phyloP scores from a whole-genome alignment of 2,329 filamentous ascomycete species.

The Hypoxylon sp. region DNA sequence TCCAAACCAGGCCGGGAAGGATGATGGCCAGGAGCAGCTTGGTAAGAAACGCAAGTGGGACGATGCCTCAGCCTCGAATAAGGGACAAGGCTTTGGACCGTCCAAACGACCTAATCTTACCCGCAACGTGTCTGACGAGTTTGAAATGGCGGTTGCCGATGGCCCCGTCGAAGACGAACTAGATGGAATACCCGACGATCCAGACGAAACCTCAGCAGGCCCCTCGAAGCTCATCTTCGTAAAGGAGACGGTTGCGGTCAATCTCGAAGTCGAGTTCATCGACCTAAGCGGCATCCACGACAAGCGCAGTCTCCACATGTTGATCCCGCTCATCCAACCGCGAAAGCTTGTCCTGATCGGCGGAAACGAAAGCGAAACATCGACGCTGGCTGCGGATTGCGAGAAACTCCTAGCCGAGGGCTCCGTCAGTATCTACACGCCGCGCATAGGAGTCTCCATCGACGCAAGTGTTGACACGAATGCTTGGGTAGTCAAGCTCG shows the following conservation, averaged over 20 bases:
- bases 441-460: constrained; percentile 76
- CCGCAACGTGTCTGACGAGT: constrained; percentile 59
- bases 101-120: constrained; percentile 71
- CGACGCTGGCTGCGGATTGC: constrained; percentile 82
- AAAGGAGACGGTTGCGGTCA: constrained; percentile 72
- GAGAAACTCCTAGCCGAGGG: constrained; percentile 71
- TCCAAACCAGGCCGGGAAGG: constrained; percentile 62
- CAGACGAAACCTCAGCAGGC: constrained; percentile 63
- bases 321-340: constrained; percentile 93
- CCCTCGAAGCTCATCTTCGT: constrained; percentile 81
- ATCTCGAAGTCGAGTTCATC: constrained; percentile 84
- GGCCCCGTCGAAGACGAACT: constrained; percentile 65
- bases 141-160: constrained; percentile 55
- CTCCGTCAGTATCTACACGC: constrained; percentile 82
- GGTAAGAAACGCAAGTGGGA: constrained; percentile 97
- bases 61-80: constrained; percentile 64
- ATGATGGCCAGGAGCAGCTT: constrained; percentile 70
- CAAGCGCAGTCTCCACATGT: constrained; percentile 91
- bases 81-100: constrained; percentile 57
- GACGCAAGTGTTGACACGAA: constrained; percentile 98
- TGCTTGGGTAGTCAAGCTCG: constrained; percentile 94
- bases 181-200: constrained; percentile 69
- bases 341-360: constrained; percentile 94
- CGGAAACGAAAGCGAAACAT: constrained; percentile 82
- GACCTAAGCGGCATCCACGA: constrained; percentile 95